Evolutionary conservation across 1,284 basidiomycete genomes (phyloP), one percentile per base, ranked within the genome.

Genomic region (Tausonia pullulans): DNA sequence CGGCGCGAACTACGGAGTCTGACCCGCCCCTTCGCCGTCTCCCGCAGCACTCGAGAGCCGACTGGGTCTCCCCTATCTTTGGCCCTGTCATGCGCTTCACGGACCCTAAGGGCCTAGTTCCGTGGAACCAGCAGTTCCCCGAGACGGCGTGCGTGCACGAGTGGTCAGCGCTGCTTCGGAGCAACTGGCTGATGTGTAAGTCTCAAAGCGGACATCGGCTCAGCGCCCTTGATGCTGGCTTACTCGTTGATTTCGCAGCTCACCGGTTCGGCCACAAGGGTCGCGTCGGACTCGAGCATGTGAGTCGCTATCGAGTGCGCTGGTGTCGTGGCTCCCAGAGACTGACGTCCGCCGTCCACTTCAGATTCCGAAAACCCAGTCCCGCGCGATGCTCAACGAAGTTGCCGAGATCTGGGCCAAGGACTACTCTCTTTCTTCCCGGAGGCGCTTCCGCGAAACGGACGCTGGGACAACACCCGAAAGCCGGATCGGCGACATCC

Each of bases 101-200:
- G 7, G 53, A 41, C 13, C 64, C 64, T 14, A 50, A 11, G 41
- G 55, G 55, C 43, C 41, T 6, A 43, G 55, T 14, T 14, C 4
- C 13, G 55, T 57, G 41, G 41, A 44, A 27, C 27, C 27, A 57
- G n/a, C 11, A 44, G 55, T 45, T 4, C 13, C 55, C 55, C 41
- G 41, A 40, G 4, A 43, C 55, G 3, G 55, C 55, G 5, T 57
- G 55, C 55, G 8, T 43, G 53, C 65, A 66, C 61, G 65, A 66
- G 54, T 49, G 58, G 13, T 60, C 57, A 1, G 61, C 61, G 2
- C 43, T 66, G 13, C 50, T 59, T 5, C 57, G 65, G 6, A 60
- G 57, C 8, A 66, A 66, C 58, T 66, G 56, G 45, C 55, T 66
- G 7, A 44, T 66, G 14, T 41, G 52, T 51, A 8, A 58, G 65